Base-by-base conservation (phyloP, 2,329 filamentous ascomycete species). In the Sarocladium brachiariae region DNA sequence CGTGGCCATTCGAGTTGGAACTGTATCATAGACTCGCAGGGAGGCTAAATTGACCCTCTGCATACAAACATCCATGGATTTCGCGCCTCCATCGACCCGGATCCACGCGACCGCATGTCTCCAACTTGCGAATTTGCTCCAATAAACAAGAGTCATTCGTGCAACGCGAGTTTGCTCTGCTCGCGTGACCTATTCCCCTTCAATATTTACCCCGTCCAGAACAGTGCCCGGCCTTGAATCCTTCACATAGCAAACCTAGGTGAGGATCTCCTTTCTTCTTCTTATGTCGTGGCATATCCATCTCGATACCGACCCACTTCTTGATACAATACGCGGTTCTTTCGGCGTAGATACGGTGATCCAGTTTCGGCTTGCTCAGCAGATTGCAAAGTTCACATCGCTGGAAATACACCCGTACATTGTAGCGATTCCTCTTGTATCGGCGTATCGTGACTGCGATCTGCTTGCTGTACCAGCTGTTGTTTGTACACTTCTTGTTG, bases 21-120 rank as follows among this genome's bases (percentile, higher is more conserved):
- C 54, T 72, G 69, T 72, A 72, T 63, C 67, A 70, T 71, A 71
- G 67, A 67, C 58, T 64, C 59, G 61, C 60, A 62, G 43, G 24
- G 43, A 47, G 43, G 24, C 27, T 47, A 25, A 47, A 47, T 47
- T 47, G 43, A 47, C 43, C 43, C 21, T 61, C 49, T 37, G 14
- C 30, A 34, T n/a, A n/a, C 25, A 43, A 21, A 24, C 19, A 21
- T 25, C 4, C 21, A n/a, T 21, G 16, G 35, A 21, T 18, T 16
- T 19, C 35, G 7, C 4, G 3, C 7, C 18, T 41, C 14, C 9
- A n/a, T n/a, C n/a, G n/a, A n/a, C n/a, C n/a, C n/a, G n/a, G n/a
- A n/a, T n/a, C n/a, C n/a, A n/a, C n/a, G n/a, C n/a, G n/a, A n/a
- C n/a, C n/a, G n/a, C n/a, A n/a, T n/a, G n/a, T n/a, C n/a, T n/a